Evolutionary conservation across 108 stramenopile genomes (phyloP).

Genomic region (Nitzschia sp.): DNA sequence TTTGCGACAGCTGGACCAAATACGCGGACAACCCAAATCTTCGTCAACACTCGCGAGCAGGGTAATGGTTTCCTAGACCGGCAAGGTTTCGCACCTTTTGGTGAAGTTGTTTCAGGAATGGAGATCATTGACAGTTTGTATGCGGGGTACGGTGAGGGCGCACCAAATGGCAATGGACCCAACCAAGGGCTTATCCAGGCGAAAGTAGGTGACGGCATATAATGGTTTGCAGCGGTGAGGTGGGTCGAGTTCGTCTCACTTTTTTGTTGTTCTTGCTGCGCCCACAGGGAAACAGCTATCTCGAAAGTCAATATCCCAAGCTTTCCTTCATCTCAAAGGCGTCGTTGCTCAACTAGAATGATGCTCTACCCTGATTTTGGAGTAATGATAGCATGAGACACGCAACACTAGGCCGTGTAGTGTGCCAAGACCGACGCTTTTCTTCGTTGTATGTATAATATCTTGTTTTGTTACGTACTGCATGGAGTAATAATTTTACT

Average conservation of each 20-base stretch:
- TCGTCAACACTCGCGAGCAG: conserved; percentile 66
- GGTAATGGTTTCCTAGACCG: conserved; percentile 88
- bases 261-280: too few relatives aligned
- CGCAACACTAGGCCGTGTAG: too few relatives aligned
- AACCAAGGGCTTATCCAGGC: conserved; percentile 81
- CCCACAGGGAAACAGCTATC: conserved; percentile 76
- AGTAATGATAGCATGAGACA: too few relatives aligned
- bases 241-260: too few relatives aligned
- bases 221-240: too few relatives aligned
- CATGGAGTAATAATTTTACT: too few relatives aligned
- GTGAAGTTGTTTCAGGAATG: conserved; percentile 87
- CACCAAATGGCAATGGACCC: conserved; percentile 78
- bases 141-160: conserved; percentile 90
- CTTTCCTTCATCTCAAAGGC: conserved; percentile 78
- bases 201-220: too few relatives aligned
- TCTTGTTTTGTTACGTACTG: too few relatives aligned
- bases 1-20: conserved; percentile 92
- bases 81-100: conserved; percentile 92
- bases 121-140: conserved; percentile 86
- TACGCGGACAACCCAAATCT: conserved; percentile 90
- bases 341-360: conserved; percentile 28
- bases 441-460: too few relatives aligned
- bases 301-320: conserved; percentile 66
- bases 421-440: too few relatives aligned
- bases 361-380: too few relatives aligned